Evolutionary conservation across 1,284 basidiomycete genomes (phyloP).

Genomic region (Cryptococcus depauperatus): DNA sequence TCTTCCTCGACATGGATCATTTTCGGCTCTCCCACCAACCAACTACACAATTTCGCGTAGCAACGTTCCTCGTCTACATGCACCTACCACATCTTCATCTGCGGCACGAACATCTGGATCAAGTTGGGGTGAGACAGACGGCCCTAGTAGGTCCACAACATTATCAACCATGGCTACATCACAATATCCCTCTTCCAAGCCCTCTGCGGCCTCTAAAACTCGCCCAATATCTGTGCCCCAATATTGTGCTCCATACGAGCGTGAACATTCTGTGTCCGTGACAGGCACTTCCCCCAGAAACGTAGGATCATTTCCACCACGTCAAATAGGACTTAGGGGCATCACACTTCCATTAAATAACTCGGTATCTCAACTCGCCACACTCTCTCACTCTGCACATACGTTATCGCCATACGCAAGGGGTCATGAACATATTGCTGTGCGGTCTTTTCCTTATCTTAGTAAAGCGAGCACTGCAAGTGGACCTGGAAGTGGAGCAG

Average conservation of each 20-base stretch:
- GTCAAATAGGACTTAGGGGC: slow-evolving; percentile 27
- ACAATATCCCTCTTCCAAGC: slow-evolving; percentile 21
- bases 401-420: slow-evolving; percentile 85
- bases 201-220: neutral
- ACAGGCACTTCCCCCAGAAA: slow-evolving; percentile 22
- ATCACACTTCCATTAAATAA: slow-evolving; percentile 70
- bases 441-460: slow-evolving; percentile 66
- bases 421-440: slow-evolving; percentile 78
- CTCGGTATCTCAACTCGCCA: slow-evolving; percentile 70
- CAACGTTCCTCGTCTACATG: too few species aligned
- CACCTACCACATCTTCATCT: slow-evolving; percentile 14
- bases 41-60: neutral
- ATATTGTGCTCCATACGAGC: slow-evolving; percentile 3
- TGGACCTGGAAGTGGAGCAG: neutral
- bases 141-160: slow-evolving; percentile 15
- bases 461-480: slow-evolving; percentile 33
- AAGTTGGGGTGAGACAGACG: slow-evolving; percentile 22
- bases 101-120: slow-evolving; percentile 20
- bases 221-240: slow-evolving; percentile 13
- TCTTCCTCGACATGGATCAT: slow-evolving; percentile 12
- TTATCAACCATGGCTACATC: slow-evolving; percentile 24
- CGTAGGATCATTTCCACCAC: slow-evolving; percentile 23
- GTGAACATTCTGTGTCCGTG: slow-evolving; percentile 13
- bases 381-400: slow-evolving; percentile 75
- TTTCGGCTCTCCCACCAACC: slow-evolving; percentile 10